phyloP scores from a whole-genome alignment of 1,139 yeast genomes.

The Arxiozyma telluris region DNA sequence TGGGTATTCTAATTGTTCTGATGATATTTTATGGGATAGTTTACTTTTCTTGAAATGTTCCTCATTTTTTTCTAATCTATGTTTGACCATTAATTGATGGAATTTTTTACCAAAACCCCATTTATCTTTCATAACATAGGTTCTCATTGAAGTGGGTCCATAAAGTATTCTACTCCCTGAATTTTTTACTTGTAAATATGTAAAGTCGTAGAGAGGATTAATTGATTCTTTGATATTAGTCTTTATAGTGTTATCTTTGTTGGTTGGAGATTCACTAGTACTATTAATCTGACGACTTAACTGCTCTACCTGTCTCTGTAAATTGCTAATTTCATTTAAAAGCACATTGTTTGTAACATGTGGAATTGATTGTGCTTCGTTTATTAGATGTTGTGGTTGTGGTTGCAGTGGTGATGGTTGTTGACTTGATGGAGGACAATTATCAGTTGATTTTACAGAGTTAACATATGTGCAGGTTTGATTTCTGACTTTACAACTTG shows the following conservation, averaged over 20 bases:
- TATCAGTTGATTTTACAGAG: not conserved
- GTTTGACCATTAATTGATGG: conserved; percentile 17
- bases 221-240: not conserved
- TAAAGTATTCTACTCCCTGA: conserved; percentile 14
- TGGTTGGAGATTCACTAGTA: not conserved
- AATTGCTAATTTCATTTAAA: not conserved
- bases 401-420: not conserved
- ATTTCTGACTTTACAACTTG: conserved; percentile 18
- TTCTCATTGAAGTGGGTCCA: conserved; percentile 25
- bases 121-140: conserved; percentile 11
- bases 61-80: conserved; percentile 15
- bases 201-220: conserved; percentile 13
- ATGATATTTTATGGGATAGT: not conserved
- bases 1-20: not conserved
- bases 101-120: conserved; percentile 15
- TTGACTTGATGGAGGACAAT: not conserved
- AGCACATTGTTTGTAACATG: not conserved
- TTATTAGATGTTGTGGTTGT: not conserved
- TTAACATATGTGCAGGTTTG: not conserved
- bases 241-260: not conserved
- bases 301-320: not conserved
- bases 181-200: conserved; percentile 9
- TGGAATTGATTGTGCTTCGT: not conserved
- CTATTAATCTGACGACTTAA: not conserved
- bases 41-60: conserved; percentile 13